phyloP scores from a whole-genome alignment of 192 early-diverging fungal genomes.

The Cladochytrium replicatum region DNA sequence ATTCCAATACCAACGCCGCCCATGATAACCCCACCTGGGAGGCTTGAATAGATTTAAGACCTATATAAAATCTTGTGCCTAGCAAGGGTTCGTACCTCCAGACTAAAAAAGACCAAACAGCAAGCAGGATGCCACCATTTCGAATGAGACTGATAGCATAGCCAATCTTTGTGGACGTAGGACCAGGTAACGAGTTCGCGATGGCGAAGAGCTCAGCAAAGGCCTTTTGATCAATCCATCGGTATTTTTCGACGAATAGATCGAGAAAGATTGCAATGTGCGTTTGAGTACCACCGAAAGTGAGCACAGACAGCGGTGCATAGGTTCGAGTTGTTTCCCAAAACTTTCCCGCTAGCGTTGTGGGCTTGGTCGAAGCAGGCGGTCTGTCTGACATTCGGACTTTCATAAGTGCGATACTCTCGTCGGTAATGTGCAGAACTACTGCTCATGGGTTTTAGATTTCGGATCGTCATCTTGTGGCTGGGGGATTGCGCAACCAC shows the following conservation, averaged over 20 bases:
- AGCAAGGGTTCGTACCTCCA: conserved; percentile 38
- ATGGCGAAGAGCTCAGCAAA: conserved; percentile 61
- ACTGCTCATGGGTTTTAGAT: no score
- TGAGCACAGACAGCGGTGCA: conserved; percentile 41
- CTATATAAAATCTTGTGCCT: no score
- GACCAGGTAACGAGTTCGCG: conserved; percentile 52
- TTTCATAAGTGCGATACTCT: no score
- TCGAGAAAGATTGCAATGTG: conserved; percentile 49
- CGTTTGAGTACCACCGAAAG: conserved; percentile 55
- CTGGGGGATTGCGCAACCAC: no score
- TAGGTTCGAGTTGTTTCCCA: no score
- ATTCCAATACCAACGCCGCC: conserved; percentile 34
- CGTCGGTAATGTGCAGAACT: no score
- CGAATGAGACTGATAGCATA: conserved; percentile 30
- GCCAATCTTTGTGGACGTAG: conserved; percentile 24
- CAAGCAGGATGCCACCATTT: conserved; percentile 24
- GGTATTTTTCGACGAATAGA: conserved; percentile 39
- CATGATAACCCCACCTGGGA: conserved; percentile 51
- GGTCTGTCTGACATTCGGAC: no score
- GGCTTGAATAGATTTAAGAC: conserved; percentile 23
- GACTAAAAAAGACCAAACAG: conserved; percentile 22
- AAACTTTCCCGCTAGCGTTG: no score
- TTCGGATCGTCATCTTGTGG: no score
- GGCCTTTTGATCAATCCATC: conserved; percentile 41
- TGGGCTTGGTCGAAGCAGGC: no score